Percentiles rank a stretch among this genome's conserved stretches.
Conservation (phyloP, 495 filamentous ascomycete species). For the Polyplosphaeria fusca region DNA sequence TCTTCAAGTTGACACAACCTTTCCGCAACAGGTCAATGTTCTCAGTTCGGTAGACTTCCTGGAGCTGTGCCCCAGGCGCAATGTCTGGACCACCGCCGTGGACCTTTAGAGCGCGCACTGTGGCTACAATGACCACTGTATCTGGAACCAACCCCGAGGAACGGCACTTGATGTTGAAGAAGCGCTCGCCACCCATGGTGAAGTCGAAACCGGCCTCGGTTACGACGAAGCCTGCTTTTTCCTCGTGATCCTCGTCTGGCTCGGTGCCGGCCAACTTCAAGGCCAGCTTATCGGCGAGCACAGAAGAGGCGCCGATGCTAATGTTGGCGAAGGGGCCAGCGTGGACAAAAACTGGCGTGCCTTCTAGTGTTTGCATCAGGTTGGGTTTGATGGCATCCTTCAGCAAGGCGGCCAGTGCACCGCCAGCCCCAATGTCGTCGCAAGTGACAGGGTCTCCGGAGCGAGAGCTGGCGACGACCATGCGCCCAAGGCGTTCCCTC, state of each 20-base stretch:
- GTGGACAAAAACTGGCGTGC: conserved; percentile 95
- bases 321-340: conserved; percentile 98
- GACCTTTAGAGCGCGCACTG: conserved; percentile 91
- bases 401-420: conserved; percentile 91
- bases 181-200: conserved; percentile 98
- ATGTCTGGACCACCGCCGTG: conserved; percentile 94
- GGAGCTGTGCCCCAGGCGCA: conserved; percentile 74
- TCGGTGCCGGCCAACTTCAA: conserved; percentile 95
- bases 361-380: conserved; percentile 96
- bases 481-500: conserved; percentile 88
- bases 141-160: conserved; percentile 90
- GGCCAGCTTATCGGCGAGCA: conserved; percentile 91
- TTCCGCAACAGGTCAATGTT: conserved; percentile 85
- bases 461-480: conserved; percentile 90
- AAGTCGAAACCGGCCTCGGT: conserved; percentile 99
- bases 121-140: conserved; percentile 90
- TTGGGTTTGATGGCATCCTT: conserved; percentile 98
- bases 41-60: conserved; percentile 85
- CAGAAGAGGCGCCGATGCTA: conserved; percentile 90
- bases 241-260: conserved; percentile 79
- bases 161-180: conserved; percentile 99
- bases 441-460: conserved; percentile 90
- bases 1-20: conserved; percentile 89
- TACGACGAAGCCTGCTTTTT: conserved; percentile 90
- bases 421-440: conserved; percentile 90